Conservation (phyloP, 768 basidiomycete species). For the Trametes cingulata region DNA sequence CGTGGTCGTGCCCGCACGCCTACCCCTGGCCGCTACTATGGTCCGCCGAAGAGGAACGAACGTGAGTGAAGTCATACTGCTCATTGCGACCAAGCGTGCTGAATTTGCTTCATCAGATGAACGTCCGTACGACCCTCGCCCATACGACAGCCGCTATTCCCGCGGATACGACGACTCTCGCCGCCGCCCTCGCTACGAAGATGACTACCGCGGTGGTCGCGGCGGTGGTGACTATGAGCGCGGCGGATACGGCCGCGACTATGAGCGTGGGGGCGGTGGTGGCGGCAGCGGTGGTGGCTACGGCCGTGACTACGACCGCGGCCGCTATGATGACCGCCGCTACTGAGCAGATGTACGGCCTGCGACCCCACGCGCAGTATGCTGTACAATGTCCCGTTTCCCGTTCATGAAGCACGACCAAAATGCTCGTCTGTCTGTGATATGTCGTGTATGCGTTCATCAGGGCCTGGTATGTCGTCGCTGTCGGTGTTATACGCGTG, state of each 20-base stretch:
- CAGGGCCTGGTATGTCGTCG: constrained; percentile 3
- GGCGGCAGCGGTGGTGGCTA: constrained; percentile 31
- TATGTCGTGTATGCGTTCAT: constrained; percentile 4
- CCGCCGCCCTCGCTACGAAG: constrained; percentile 52
- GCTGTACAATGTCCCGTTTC: not conserved
- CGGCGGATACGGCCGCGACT: constrained; percentile 47
- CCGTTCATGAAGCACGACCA: not conserved
- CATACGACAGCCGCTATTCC: constrained; percentile 86
- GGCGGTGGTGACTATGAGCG: constrained; percentile 37
- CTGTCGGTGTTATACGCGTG: constrained; percentile 3
- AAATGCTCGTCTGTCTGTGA: not conserved
- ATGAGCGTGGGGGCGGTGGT: constrained; percentile 40
- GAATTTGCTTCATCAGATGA: constrained; percentile 49
- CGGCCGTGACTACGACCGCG: constrained; percentile 38
- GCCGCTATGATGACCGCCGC: constrained; percentile 47
- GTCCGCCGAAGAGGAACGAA: constrained; percentile 81
- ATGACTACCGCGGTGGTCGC: constrained; percentile 36
- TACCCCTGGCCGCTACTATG: constrained; percentile 94
- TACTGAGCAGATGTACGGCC: constrained; percentile 31
- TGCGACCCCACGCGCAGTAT: not conserved
- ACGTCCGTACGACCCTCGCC: constrained; percentile 88
- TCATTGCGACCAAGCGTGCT: not conserved
- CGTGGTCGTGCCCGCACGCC: constrained; percentile 89
- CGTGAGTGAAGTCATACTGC: constrained; percentile 39
- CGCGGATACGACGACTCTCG: constrained; percentile 49